A percentile compares a stretch with the other conserved stretches of the same genome.
Evolutionary conservation across 257 asterid genomes (phyloP).

Genomic region (Paulownia fortunei): DNA sequence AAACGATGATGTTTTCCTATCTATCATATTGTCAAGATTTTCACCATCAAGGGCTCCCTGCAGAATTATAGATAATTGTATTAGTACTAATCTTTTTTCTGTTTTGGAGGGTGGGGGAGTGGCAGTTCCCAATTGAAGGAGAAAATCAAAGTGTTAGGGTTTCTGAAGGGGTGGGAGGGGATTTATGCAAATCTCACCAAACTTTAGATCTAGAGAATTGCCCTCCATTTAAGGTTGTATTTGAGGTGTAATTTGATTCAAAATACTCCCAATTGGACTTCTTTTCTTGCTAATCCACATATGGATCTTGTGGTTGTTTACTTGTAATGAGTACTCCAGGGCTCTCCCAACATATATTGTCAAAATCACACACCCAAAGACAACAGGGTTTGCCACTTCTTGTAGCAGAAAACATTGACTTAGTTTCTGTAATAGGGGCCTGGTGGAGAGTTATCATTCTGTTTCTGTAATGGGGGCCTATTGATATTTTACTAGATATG

Average conservation of each 20-base stretch:
- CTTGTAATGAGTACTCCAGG: neutral
- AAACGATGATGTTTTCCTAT: neutral
- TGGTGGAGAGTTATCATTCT: slow-evolving; percentile 13
- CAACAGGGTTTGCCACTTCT: slow-evolving; percentile 8
- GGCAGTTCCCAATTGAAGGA: neutral
- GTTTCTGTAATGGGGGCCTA: slow-evolving; percentile 4
- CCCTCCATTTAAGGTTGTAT: neutral
- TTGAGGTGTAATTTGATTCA: neutral
- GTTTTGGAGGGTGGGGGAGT: no score
- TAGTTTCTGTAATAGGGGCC: neutral
- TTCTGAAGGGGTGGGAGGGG: neutral
- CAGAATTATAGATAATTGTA: neutral
- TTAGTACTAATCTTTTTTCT: neutral
- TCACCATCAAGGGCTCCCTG: neutral
- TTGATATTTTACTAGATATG: neutral
- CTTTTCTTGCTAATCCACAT: neutral
- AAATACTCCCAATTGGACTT: neutral
- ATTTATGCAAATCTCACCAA: neutral
- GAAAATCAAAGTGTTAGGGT: slow-evolving; percentile 22
- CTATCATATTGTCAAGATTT: neutral
- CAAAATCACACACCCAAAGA: neutral
- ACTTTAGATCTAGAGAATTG: slow-evolving; percentile 8
- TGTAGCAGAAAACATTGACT: slow-evolving; percentile 22
- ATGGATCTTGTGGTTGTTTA: neutral
- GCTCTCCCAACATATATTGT: neutral